Evolutionary conservation across 164 flowering plant genomes (phyloP), one percentile per base, ranked within the genome.

Genomic region (Dillenia turbinata): DNA sequence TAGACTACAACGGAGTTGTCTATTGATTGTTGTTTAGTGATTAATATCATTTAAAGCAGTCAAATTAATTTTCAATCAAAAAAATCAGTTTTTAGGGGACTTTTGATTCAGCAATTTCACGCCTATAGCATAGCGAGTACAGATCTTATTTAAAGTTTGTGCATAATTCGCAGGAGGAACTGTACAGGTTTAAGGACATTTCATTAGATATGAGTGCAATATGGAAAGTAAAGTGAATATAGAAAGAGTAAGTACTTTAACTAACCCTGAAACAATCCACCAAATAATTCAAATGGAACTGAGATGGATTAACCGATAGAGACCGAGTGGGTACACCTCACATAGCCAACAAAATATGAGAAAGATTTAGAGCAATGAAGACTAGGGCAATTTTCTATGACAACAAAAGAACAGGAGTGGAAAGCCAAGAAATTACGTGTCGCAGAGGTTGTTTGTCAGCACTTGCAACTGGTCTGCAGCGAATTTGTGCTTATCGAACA

Each of bases 161-260:
- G 96, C 96, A 71, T 92, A 92, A 52, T 86, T 88, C 0, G 86
- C 96, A 5, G 98, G 96, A 12, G 98, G 96, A 17, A 92, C 98
- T n/a, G n/a, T n/a, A n/a, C n/a, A n/a, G n/a, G n/a, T n/a, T n/a
- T n/a, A n/a, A 10, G 15, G 11, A n/a, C 19, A 58, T 40, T 13
- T 4, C 11, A 44, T 17, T 17, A 48, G 9, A 26, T 15, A 13
- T 48, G 12, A 47, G 10, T 8, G 15, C 14, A 16, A 49, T 26
- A n/a, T n/a, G n/a, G n/a, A n/a, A n/a, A n/a, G n/a, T n/a, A n/a
- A n/a, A n/a, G n/a, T n/a, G n/a, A n/a, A n/a, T n/a, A n/a, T 9
- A 8, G 14, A 48, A 45, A 56, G 24, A 10, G 17, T 16, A 2
- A 24, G 11, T 10, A 56, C 13, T 12, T 17, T n/a, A 54, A 17